Evolutionary conservation across 164 flowering plant genomes (phyloP), one percentile per base, ranked within the genome.

Genomic region (Tinospora cordifolia): DNA sequence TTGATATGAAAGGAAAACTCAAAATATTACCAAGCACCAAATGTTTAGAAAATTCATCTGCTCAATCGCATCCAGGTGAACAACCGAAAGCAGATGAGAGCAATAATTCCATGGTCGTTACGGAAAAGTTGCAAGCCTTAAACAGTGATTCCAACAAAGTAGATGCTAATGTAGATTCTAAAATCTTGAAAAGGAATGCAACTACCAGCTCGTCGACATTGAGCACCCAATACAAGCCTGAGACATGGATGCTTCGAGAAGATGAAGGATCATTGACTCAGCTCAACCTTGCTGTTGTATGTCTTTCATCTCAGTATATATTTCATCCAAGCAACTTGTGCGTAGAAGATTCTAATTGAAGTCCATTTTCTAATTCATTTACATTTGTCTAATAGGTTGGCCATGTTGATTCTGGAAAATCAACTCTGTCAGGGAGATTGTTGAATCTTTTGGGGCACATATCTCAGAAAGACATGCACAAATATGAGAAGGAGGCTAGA

Each of bases 341-440:
- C 19, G 36, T 30, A 59, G 51, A 13, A 27, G 30, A 13, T 49
- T 15, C 13, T 49, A 12, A 21, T 21, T 69, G 34, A 71, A 6
- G 36, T 12, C 27, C 9, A 30, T 54, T 12, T 22, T 66, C 27
- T 46, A 22, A 44, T 69, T 36, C 51, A 47, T 41, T 72, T 47
- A 62, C 17, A 10, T 39, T 62, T 19, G 49, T 66, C 62, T 75
- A 41, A 44, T 75, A 95, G 99, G 98, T 95, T 77, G 99, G 99
- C 70, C 99, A 95, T 85, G 98, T 95, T 74, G 99, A 95, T 82
- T 92, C 99, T 74, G 99, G 99, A 69, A 95, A 95, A 78, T 95
- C 99, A 62, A 92, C 99, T 38, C 89, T 95, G 38, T 90, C 98
- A 1, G 99, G 99, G 71, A 92, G 96, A 82, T 80, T 95, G 60